These are phyloP conservation scores for Eucalyptus pauciflora DNA, from an alignment of 345 rosid species.

Conservation along the genomic window DNA sequence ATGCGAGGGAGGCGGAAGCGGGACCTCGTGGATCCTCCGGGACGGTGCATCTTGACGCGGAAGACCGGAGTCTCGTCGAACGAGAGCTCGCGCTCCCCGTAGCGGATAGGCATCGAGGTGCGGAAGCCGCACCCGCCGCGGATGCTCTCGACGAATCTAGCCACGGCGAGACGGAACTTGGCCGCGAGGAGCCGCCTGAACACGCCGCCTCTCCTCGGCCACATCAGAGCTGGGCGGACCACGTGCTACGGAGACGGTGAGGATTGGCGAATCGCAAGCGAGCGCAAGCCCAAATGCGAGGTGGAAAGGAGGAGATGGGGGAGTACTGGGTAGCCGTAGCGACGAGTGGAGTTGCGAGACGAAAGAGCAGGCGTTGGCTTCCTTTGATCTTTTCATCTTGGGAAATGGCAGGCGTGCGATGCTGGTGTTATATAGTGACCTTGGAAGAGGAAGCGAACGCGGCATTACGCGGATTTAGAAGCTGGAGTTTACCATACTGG, in stretches of 20 bases:
- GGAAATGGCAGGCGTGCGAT: too few relatives aligned
- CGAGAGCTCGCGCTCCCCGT: conserved; percentile 66
- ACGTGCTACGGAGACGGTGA: background rate
- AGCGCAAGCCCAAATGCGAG: background rate
- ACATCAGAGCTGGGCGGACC: conserved; percentile 42
- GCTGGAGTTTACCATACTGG: background rate
- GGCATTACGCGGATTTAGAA: background rate
- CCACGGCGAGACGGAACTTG: conserved; percentile 32
- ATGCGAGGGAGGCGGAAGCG: conserved; percentile 22
- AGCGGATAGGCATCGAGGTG: background rate
- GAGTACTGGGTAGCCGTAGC: background rate
- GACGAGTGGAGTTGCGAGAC: background rate
- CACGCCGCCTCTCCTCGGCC: conserved; percentile 68
- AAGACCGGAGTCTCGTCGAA: conserved; percentile 77
- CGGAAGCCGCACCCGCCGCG: background rate
- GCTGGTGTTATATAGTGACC: background rate
- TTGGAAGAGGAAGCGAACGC: background rate
- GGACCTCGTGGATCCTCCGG: conserved; percentile 41
- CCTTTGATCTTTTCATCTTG: too few relatives aligned
- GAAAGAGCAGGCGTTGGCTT: background rate
- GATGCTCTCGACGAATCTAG: conserved; percentile 44
- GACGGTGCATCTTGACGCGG: conserved; percentile 58
- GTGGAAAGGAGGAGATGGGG: background rate
- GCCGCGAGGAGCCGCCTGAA: conserved; percentile 36
- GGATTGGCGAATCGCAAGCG: background rate